A percentile compares a stretch with the other conserved stretches of the same genome.
These are phyloP conservation scores for Eutrema yunnanense DNA, from an alignment of 345 rosid genomes.

Conservation along the genomic window DNA sequence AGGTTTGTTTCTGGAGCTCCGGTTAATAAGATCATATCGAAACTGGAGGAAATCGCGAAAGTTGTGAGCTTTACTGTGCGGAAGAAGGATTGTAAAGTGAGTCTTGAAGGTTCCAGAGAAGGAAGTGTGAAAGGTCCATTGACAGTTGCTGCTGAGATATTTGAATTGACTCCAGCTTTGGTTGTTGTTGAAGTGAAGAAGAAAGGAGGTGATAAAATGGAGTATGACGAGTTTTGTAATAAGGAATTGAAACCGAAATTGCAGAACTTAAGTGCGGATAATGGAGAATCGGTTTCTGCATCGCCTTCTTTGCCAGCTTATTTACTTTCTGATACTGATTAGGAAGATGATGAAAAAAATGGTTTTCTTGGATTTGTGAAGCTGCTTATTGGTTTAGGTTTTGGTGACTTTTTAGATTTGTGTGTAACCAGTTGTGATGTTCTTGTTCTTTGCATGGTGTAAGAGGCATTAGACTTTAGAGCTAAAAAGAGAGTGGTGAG, in stretches of 20 bases:
- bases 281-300: constrained; percentile 16
- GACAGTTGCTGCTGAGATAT: constrained; percentile 57
- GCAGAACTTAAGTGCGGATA: constrained; percentile 51
- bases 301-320: constrained; percentile 14
- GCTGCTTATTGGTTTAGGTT: background rate
- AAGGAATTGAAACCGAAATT: constrained; percentile 72
- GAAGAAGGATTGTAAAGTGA: constrained; percentile 68
- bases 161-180: constrained; percentile 58
- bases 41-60: constrained; percentile 64
- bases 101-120: constrained; percentile 63
- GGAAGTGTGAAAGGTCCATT: constrained; percentile 57
- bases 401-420: background rate
- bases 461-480: constrained; percentile 12
- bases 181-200: constrained; percentile 86
- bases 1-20: constrained; percentile 65
- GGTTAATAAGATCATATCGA: constrained; percentile 49
- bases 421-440: background rate
- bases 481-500: constrained; percentile 6
- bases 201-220: constrained; percentile 80
- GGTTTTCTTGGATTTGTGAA: background rate
- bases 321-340: constrained; percentile 65
- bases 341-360: background rate
- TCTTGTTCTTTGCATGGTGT: constrained; percentile 13
- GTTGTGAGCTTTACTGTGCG: constrained; percentile 61
- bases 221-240: constrained; percentile 75